Percentiles rank a stretch among this genome's conserved stretches.
These are phyloP conservation scores for Phytophthora megakarya DNA, from an alignment of 352 stramenopile genomes.

Conservation along the genomic window DNA sequence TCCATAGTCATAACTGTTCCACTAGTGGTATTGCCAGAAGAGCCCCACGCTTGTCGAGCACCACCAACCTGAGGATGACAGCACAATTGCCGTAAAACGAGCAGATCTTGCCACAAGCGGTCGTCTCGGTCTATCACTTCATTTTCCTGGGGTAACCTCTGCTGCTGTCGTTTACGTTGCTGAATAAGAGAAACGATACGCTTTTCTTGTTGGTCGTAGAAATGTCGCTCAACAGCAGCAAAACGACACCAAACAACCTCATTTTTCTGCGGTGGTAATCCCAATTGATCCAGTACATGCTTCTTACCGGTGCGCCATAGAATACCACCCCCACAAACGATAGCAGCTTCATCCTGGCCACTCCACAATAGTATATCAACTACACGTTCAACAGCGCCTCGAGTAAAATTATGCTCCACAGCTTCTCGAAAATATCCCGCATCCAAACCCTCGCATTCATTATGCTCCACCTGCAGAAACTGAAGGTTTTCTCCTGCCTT, in stretches of 20 bases:
- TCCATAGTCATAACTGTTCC: conserved; percentile 76
- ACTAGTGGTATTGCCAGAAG: conserved; percentile 10
- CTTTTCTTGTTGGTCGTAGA: conserved; percentile 74
- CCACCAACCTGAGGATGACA: conserved; percentile 91
- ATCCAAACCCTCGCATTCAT: conserved; percentile 35
- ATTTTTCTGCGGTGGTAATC: conserved; percentile 57
- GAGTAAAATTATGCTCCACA: conserved; percentile 43
- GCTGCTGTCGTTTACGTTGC: conserved; percentile 29
- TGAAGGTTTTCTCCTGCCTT: conserved; percentile 1
- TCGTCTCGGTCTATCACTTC: conserved; percentile 46
- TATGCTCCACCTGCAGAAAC: conserved; percentile 9
- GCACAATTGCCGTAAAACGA: conserved; percentile 90
- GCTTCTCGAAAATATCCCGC: conserved; percentile 41
- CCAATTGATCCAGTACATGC: conserved; percentile 70
- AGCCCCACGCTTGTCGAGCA: conserved; percentile 26
- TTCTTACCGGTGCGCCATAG: conserved; percentile 84
- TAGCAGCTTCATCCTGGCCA: conserved; percentile 6
- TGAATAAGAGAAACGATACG: conserved; percentile 50
- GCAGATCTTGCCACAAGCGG: conserved; percentile 66
- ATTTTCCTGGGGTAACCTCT: conserved; percentile 3
- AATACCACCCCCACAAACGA: conserved; percentile 39
- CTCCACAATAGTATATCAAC: conserved; percentile 59
- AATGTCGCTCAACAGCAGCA: conserved; percentile 76
- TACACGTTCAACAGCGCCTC: conserved; percentile 47
- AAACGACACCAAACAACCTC: conserved; percentile 73